Percentiles rank a stretch among this genome's conserved stretches.
phyloP scores from a whole-genome alignment of 768 basidiomycete genomes.

The Royoungia palumana region DNA sequence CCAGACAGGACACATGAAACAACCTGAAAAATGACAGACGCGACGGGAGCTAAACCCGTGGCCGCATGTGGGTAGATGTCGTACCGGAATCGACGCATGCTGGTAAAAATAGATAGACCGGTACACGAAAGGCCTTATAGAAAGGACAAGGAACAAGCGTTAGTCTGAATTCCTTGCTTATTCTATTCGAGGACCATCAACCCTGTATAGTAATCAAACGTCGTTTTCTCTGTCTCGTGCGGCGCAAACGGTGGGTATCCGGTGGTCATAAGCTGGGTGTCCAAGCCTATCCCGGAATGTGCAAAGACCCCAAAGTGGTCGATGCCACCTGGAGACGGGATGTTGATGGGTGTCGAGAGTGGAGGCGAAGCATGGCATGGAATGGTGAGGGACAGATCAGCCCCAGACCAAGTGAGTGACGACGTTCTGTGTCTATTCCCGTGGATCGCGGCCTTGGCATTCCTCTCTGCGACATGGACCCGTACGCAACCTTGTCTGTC shows the following conservation, averaged over 20 bases:
- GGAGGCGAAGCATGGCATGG: slow-evolving; percentile 31
- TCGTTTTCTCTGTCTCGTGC: slow-evolving; percentile 20
- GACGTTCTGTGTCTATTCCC: slow-evolving; percentile 16
- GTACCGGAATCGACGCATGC: slow-evolving; percentile 14
- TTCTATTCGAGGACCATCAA: slow-evolving; percentile 24
- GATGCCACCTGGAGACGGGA: slow-evolving; percentile 34
- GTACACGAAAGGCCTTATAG: not conserved
- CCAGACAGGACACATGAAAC: too few relatives aligned
- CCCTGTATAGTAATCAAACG: slow-evolving; percentile 31
- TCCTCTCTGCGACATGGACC: slow-evolving; percentile 58
- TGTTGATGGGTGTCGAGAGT: slow-evolving; percentile 36
- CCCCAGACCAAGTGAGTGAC: slow-evolving; percentile 24
- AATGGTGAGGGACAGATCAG: slow-evolving; percentile 15
- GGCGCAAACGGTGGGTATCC: slow-evolving; percentile 32
- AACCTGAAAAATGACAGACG: not conserved
- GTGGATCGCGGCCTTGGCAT: slow-evolving; percentile 9
- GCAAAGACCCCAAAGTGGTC: slow-evolving; percentile 52
- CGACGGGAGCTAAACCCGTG: not conserved
- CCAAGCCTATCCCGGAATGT: slow-evolving; percentile 23
- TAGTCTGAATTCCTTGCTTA: not conserved
- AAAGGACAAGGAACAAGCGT: not conserved
- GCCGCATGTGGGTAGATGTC: slow-evolving; percentile 14
- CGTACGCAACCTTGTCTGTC: slow-evolving; percentile 73
- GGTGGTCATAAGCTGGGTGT: slow-evolving; percentile 20
- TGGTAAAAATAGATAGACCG: slow-evolving; percentile 5